Percentiles rank a stretch among this genome's conserved stretches.
Evolutionary conservation across 495 filamentous ascomycete species (phyloP).

Genomic region (Aspergillus mulundensis): DNA sequence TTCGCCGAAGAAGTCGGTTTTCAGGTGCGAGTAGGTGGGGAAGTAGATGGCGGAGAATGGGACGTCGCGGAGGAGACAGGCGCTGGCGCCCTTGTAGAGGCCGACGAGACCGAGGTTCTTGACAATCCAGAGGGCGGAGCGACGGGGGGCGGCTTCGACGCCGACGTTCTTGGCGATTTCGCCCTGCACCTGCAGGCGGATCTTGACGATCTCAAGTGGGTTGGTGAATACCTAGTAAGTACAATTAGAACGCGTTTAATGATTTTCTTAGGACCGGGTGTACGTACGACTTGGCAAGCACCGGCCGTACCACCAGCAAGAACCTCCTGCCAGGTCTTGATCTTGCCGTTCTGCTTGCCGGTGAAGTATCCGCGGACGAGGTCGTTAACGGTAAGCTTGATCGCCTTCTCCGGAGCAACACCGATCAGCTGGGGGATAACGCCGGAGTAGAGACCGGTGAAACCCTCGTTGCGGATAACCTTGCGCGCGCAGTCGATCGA

Average conservation of each 20-base stretch:
- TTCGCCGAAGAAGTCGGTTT: constrained; percentile 91
- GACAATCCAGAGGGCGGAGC: constrained; percentile 96
- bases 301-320: constrained; percentile 88
- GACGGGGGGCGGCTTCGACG: constrained; percentile 70
- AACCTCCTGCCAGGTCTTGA: constrained; percentile 68
- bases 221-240: constrained; percentile 82
- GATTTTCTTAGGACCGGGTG: too few relatives aligned
- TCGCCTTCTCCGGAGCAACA: constrained; percentile 97
- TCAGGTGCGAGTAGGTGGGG: constrained; percentile 91
- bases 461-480: constrained; percentile 88
- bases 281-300: constrained; percentile 90
- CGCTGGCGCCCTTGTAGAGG: constrained; percentile 95
- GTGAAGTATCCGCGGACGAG: constrained; percentile 73
- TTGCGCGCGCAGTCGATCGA: constrained; percentile 89
- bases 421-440: constrained; percentile 92
- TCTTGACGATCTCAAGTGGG: constrained; percentile 98
- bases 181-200: constrained; percentile 94
- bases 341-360: constrained; percentile 70
- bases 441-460: constrained; percentile 86
- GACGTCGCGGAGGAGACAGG: constrained; percentile 91
- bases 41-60: constrained; percentile 99
- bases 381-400: constrained; percentile 98
- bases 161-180: constrained; percentile 85
- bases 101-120: constrained; percentile 92
- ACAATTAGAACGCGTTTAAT: constrained; percentile 3